Conservation (phyloP, 768 basidiomycete genomes). For the Mycena capillaripes region DNA sequence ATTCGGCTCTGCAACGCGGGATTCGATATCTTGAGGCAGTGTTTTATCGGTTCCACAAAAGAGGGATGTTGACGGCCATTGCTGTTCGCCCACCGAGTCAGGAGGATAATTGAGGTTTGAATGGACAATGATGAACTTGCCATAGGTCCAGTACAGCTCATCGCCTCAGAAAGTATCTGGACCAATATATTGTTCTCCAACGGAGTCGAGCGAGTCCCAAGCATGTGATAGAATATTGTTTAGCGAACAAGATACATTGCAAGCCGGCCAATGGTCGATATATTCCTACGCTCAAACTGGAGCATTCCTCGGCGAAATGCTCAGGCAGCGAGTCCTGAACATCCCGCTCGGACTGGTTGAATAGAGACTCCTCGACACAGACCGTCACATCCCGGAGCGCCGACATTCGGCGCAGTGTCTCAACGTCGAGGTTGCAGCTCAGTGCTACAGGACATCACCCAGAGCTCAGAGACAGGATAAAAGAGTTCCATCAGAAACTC, state of each 20-base stretch:
- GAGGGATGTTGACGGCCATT: conserved; percentile 23
- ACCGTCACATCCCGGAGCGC: too few relatives aligned
- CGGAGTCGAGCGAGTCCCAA: conserved; percentile 7
- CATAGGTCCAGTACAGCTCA: conserved; percentile 14
- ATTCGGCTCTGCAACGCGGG: conserved; percentile 1
- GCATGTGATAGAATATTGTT: conserved; percentile 13
- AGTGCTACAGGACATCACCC: conserved; percentile 53
- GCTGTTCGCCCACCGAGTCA: conserved; percentile 8
- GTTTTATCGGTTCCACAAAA: conserved; percentile 4
- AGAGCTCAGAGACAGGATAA: conserved; percentile 51
- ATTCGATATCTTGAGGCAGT: conserved; percentile 10
- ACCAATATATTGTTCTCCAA: conserved; percentile 14
- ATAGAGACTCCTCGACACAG: too few relatives aligned
- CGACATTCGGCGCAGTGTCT: too few relatives aligned
- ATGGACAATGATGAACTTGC: neutral
- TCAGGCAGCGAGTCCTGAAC: too few relatives aligned
- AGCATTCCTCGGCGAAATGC: neutral
- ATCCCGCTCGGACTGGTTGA: too few relatives aligned
- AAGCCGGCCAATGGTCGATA: conserved; percentile 9
- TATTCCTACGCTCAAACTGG: neutral
- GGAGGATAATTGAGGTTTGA: conserved; percentile 1
- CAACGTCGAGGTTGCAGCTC: too few relatives aligned
- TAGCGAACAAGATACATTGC: conserved; percentile 8
- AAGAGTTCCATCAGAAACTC: conserved; percentile 50
- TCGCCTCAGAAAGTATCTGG: conserved; percentile 5